Evolutionary conservation across 306 rosid species (phyloP).

Genomic region (cucumber (Cucumis sativus)): DNA sequence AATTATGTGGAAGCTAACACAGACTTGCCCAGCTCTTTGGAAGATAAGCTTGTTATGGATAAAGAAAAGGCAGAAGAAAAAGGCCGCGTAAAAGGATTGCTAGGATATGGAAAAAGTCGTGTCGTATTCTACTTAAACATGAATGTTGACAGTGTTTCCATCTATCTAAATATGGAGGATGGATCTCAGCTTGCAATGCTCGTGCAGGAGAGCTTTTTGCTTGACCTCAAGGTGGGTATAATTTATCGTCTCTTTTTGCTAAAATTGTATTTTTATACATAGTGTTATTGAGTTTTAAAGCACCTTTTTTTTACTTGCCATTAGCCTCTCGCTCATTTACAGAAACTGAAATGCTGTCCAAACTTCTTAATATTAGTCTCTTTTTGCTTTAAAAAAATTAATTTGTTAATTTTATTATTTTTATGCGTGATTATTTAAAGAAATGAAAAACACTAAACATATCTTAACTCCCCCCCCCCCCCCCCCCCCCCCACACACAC

Average conservation of each 20-base stretch:
- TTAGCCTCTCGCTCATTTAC: not conserved
- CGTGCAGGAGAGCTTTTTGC: conserved; percentile 78
- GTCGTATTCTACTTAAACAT: conserved; percentile 65
- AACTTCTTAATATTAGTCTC: not conserved
- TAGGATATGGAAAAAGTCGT: conserved; percentile 86
- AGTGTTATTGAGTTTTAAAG: not conserved
- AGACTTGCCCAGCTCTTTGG: conserved; percentile 20
- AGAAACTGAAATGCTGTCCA: not conserved
- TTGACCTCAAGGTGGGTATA: conserved; percentile 70
- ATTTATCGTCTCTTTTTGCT: not conserved
- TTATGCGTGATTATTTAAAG: not conserved
- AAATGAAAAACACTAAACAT: too few relatives aligned
- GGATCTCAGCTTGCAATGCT: conserved; percentile 78
- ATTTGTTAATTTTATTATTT: not conserved
- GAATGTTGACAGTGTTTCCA: conserved; percentile 80
- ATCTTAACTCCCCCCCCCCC: too few relatives aligned
- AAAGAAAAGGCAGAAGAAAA: conserved; percentile 61
- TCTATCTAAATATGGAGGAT: conserved; percentile 91
- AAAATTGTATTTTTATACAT: not conserved
- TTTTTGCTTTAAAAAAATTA: not conserved
- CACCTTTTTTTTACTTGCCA: not conserved
- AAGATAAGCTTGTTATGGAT: conserved; percentile 26
- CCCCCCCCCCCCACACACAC: too few relatives aligned
- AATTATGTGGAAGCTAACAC: conserved; percentile 19
- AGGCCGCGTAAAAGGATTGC: conserved; percentile 66